Percentiles rank a stretch among this genome's conserved stretches.
Evolutionary conservation across 176 grass and related monocot species (phyloP).

Genomic region (Hordeum vulgare): DNA sequence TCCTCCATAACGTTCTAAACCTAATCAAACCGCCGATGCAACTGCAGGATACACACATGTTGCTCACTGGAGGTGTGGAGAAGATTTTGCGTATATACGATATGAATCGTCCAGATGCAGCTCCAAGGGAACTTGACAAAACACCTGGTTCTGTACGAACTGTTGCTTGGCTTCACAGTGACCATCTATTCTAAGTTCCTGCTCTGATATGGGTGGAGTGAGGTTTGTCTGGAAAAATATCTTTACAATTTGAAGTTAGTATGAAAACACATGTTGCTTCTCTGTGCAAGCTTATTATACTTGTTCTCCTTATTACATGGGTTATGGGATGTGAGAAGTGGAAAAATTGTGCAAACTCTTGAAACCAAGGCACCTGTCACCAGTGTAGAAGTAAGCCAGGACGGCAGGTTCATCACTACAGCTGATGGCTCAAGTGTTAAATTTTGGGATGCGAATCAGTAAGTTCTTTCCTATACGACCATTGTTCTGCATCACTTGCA

Average conservation of each 20-base stretch:
- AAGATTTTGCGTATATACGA: conserved; percentile 86
- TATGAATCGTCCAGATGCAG: no score
- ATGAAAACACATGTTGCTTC: not conserved
- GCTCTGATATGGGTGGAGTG: no score
- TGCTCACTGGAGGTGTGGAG: conserved; percentile 92
- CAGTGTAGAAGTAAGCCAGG: no score
- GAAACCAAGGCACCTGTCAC: no score
- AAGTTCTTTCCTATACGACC: conserved; percentile 13
- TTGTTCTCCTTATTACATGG: conserved; percentile 16
- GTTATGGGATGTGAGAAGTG: conserved; percentile 94
- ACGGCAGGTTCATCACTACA: no score
- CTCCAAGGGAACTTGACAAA: conserved; percentile 91
- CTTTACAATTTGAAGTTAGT: not conserved
- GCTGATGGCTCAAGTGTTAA: conserved; percentile 82
- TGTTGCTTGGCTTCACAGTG: conserved; percentile 89
- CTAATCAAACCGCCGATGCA: not conserved
- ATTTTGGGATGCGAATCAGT: conserved; percentile 97
- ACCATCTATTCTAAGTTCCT: conserved; percentile 86
- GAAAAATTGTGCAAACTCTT: no score
- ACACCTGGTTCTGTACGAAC: conserved; percentile 82
- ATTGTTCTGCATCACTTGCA: not conserved
- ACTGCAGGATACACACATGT: conserved; percentile 72
- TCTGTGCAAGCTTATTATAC: not conserved
- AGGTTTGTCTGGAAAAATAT: conserved; percentile 31
- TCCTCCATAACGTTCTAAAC: not conserved